These are phyloP conservation scores for Candida labiduridarum DNA, from an alignment of 1,139 yeast genomes.

Conservation along the genomic window DNA sequence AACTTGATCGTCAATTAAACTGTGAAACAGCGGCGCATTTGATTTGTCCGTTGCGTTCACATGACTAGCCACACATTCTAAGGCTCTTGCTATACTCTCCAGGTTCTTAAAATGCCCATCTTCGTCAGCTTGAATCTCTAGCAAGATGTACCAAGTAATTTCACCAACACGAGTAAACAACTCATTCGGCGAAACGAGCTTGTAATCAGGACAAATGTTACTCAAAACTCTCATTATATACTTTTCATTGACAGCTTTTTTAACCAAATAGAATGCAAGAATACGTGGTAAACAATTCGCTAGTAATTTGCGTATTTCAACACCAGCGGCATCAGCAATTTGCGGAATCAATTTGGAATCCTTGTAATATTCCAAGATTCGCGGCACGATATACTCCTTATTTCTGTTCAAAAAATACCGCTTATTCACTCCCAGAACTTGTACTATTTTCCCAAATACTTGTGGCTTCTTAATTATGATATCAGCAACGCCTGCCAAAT, in stretches of 20 bases:
- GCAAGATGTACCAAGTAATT: constrained; percentile 43
- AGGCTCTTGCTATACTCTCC: constrained; percentile 38
- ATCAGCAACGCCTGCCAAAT: constrained; percentile 73
- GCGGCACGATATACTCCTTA: constrained; percentile 75
- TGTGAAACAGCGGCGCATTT: constrained; percentile 22
- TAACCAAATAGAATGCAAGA: constrained; percentile 42
- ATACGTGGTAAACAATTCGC: constrained; percentile 41
- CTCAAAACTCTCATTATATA: constrained; percentile 57
- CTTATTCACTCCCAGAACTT: constrained; percentile 62
- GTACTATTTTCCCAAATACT: constrained; percentile 62
- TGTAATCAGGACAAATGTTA: constrained; percentile 53
- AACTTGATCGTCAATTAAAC: constrained; percentile 56
- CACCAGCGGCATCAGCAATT: constrained; percentile 41
- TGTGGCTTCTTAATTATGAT: constrained; percentile 62
- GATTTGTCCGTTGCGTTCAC: constrained; percentile 12
- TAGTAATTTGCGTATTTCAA: constrained; percentile 37
- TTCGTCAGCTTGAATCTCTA: constrained; percentile 39
- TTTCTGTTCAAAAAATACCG: constrained; percentile 69
- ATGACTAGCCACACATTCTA: constrained; percentile 41
- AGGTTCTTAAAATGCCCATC: constrained; percentile 31
- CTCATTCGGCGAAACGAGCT: constrained; percentile 38
- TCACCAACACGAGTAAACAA: constrained; percentile 49
- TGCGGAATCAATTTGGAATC: constrained; percentile 59
- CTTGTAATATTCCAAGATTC: constrained; percentile 65
- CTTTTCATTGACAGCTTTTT: constrained; percentile 46